Percentiles rank a stretch among this genome's conserved stretches.
Evolutionary conservation across 2,329 filamentous ascomycete genomes (phyloP).

Genomic region (Cordyceps militaris): DNA sequence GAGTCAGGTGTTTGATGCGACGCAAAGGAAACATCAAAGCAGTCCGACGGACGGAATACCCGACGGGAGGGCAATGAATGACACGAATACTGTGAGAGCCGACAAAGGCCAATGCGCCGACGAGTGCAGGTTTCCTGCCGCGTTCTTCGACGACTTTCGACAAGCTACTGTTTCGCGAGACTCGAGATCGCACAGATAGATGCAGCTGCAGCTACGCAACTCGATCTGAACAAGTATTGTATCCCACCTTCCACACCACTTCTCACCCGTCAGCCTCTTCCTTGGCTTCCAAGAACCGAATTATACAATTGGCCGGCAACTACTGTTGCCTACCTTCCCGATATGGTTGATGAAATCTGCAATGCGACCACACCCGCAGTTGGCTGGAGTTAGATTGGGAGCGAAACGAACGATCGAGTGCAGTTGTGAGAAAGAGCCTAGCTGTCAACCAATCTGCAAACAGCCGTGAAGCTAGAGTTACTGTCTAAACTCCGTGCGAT

Average conservation of each 20-base stretch:
- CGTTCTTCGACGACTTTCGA: background rate
- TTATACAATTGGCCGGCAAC: background rate
- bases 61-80: background rate
- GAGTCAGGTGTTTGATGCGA: background rate
- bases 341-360: slow-evolving; percentile 10
- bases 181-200: background rate
- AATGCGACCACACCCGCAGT: slow-evolving; percentile 2
- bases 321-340: slow-evolving; percentile 6
- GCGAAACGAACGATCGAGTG: background rate
- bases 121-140: background rate
- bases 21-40: background rate
- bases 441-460: background rate
- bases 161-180: background rate
- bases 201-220: background rate
- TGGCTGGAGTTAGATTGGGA: background rate
- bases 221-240: background rate
- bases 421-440: background rate
- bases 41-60: background rate
- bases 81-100: background rate
- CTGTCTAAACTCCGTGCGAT: background rate
- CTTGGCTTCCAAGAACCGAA: background rate
- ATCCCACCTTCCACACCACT: background rate
- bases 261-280: background rate
- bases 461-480: background rate
- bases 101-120: background rate